phyloP scores from a whole-genome alignment of 805 yeast genomes.

The Candida fluviatilis region DNA sequence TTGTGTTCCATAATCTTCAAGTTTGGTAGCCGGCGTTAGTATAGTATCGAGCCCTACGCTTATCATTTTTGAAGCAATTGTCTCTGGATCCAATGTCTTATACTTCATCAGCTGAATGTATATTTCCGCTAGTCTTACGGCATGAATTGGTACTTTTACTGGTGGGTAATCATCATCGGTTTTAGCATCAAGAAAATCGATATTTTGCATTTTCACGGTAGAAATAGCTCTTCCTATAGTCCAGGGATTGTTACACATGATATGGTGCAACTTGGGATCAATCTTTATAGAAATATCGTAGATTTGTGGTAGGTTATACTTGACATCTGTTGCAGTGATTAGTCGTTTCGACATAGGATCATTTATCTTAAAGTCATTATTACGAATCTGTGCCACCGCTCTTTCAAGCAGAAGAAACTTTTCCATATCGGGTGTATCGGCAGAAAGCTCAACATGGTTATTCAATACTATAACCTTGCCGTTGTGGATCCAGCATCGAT shows the following conservation, averaged over 20 bases:
- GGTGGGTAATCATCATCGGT: neutral
- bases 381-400: constrained; percentile 9
- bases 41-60: neutral
- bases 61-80: neutral
- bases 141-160: constrained; percentile 1
- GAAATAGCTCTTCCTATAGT: neutral
- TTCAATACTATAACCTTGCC: constrained; percentile 26
- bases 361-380: constrained; percentile 6
- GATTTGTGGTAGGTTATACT: neutral
- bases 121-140: constrained; percentile 3
- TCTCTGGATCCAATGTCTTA: neutral
- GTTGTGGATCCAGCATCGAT: constrained; percentile 51
- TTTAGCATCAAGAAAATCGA: neutral
- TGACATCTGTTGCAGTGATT: neutral
- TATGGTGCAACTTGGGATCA: neutral
- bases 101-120: constrained; percentile 3
- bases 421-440: neutral
- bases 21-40: neutral
- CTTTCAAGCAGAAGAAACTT: constrained; percentile 7
- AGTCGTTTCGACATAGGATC: constrained; percentile 2
- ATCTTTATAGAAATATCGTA: neutral
- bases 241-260: neutral
- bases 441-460: constrained; percentile 2
- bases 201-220: neutral
- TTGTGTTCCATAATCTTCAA: neutral